Percentiles rank a stretch among this genome's conserved stretches.
Conservation (phyloP, 352 stramenopile genomes). For the Globisporangium megalacanthum region DNA sequence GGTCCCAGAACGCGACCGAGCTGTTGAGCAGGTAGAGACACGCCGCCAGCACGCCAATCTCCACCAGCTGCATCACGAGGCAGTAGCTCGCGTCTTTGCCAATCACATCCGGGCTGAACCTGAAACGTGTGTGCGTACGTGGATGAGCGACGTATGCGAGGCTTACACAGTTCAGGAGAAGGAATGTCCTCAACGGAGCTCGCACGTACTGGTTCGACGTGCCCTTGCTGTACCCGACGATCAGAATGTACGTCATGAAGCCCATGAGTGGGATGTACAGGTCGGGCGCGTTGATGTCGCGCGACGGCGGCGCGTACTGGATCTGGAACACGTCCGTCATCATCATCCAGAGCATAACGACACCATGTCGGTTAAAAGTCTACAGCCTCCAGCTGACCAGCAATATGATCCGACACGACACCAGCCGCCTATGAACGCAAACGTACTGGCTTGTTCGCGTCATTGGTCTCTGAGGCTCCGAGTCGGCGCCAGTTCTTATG, state of each 20-base stretch:
- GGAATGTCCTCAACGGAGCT: neutral
- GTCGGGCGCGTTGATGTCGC: conserved; percentile 97
- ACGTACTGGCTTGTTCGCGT: conserved; percentile 54
- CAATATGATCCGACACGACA: neutral
- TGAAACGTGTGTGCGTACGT: conserved; percentile 12
- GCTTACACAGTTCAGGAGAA: neutral
- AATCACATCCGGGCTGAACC: conserved; percentile 97
- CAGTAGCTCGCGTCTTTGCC: conserved; percentile 91
- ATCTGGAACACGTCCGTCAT: conserved; percentile 24
- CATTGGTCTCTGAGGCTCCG: conserved; percentile 39
- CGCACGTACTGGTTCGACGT: conserved; percentile 80
- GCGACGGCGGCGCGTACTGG: conserved; percentile 87
- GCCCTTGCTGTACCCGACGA: conserved; percentile 96
- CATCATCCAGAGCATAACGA: neutral
- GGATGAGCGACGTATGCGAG: too few species aligned
- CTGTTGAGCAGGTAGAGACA: conserved; percentile 94
- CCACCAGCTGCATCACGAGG: conserved; percentile 85
- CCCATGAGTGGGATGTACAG: conserved; percentile 99
- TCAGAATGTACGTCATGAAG: conserved; percentile 98
- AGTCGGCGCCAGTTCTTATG: conserved; percentile 86
- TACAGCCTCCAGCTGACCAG: too few species aligned
- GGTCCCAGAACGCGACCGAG: conserved; percentile 92
- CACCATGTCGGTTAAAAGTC: neutral
- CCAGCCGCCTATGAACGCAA: neutral
- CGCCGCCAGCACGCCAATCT: conserved; percentile 92